Evolutionary conservation across 139 green algal species (phyloP).

Genomic region (Volvox reticuliferus): DNA sequence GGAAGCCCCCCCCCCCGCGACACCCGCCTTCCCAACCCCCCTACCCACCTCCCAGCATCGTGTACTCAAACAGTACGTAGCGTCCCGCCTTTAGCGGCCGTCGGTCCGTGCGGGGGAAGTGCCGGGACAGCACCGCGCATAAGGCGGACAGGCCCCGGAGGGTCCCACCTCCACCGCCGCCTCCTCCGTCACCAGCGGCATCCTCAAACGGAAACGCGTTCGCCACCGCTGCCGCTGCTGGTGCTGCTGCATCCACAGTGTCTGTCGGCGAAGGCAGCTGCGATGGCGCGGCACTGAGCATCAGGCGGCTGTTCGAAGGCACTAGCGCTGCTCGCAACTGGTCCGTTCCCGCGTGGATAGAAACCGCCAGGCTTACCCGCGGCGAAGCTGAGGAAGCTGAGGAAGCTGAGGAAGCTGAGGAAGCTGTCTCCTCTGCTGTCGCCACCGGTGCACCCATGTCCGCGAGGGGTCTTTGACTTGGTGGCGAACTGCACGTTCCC

Average conservation of each 20-base stretch:
- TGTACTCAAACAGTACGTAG: conserved; percentile 89
- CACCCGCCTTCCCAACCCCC: no score
- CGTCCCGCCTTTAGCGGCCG: conserved; percentile 36
- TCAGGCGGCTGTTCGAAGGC: conserved; percentile 85
- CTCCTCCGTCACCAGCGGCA: neutral
- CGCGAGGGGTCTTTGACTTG: no score
- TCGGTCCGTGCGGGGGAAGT: conserved; percentile 41
- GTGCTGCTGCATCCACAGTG: neutral
- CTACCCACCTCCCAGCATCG: conserved; percentile 80
- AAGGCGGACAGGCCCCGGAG: conserved; percentile 58
- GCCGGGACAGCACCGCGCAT: conserved; percentile 54
- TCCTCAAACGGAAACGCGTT: neutral
- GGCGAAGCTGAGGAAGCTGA: neutral
- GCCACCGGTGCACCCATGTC: no score
- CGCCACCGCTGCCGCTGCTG: neutral
- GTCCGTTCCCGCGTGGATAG: conserved; percentile 90
- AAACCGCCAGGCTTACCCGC: conserved; percentile 77
- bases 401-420: neutral
- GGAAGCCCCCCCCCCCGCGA: neutral
- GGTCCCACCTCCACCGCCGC: neutral
- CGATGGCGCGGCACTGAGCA: neutral
- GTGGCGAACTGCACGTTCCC: no score
- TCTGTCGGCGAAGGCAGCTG: neutral
- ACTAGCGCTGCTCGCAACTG: conserved; percentile 83
- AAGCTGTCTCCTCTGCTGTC: no score